Evolutionary conservation across 441 rosid genomes (phyloP), one percentile per base, ranked within the genome.

Genomic region (Erysimum pusillum): DNA sequence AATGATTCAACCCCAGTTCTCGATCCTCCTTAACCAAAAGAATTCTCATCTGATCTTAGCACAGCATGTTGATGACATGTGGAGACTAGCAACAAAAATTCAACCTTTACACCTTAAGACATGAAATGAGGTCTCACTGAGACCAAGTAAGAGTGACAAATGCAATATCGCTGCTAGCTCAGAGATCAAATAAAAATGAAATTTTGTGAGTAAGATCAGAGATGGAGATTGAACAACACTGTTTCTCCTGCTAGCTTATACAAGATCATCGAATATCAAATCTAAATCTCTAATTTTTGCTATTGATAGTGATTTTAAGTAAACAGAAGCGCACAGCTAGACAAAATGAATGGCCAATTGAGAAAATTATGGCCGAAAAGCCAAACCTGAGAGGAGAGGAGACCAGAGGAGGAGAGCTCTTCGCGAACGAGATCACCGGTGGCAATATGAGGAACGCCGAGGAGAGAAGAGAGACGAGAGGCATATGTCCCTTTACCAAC

Each of bases 401-500:
- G 89, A 0, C 95, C 91, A 12, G 89, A 82, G 57, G 98, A 85
- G 64, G 86, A 83, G 59, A 95, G 96, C 85, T 95, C 98, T 17
- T 93, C 91, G 52, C 98, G 96, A 49, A 95, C 92, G 79, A 95
- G 95, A 89, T 95, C 99, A 64, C 99, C 98, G 60, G 99, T 96
- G 82, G 98, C 86, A 74, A 96, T 93, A 75, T 96, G 99, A 67
- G 98, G 98, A 38, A 93, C 97, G 25, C 89, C 86, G 68, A 93
- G 88, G 81, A 93, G 87, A 76, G 64, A 63, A 25, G 98, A 96
- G 58, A 96, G 90, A 25, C 92, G 93, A 28, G 97, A 91, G 36
- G 98, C 96, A 35, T 96, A 96, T 2, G 99, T 93, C 3, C 99
- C 99, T 85, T 96, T 96, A 5, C 98, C 98, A n/a, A 96, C 97